A percentile compares a stretch with the other conserved stretches of the same genome.
phyloP scores from a whole-genome alignment of 202 grass and related monocot species.

The Panicum hallii region DNA sequence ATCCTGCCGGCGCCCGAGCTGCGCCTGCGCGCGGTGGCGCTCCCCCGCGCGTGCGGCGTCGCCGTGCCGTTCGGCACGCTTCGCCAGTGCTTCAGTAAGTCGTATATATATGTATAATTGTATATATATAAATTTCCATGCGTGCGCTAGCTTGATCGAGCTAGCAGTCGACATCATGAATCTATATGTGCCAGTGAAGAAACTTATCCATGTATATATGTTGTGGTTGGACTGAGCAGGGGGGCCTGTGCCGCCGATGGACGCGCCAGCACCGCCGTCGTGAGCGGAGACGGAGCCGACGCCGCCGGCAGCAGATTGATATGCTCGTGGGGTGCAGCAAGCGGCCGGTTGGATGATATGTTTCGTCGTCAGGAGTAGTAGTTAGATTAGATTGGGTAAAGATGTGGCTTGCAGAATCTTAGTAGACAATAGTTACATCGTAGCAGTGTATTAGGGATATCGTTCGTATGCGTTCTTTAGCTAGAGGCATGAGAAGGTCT shows the following conservation, averaged over 20 bases:
- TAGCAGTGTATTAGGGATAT: background rate
- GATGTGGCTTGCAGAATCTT: background rate
- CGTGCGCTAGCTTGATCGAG: too few species aligned
- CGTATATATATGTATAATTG: background rate
- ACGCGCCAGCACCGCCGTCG: background rate
- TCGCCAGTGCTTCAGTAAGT: slow-evolving; percentile 12
- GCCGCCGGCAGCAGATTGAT: background rate
- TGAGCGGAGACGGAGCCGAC: background rate
- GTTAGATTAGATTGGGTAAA: background rate
- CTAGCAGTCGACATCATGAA: too few species aligned
- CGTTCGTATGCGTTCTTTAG: background rate
- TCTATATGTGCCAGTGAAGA: background rate
- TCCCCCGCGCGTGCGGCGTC: slow-evolving; percentile 3
- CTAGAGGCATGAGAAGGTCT: background rate
- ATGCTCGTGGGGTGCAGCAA: background rate
- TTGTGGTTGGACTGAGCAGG: background rate
- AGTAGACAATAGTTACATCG: background rate
- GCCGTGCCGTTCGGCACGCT: background rate
- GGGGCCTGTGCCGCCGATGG: slow-evolving; percentile 12
- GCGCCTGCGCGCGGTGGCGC: background rate
- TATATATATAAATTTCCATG: too few species aligned
- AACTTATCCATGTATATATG: background rate
- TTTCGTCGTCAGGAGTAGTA: too few species aligned
- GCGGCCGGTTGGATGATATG: background rate
- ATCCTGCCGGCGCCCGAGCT: background rate